phyloP scores from a whole-genome alignment of 345 rosid species.

The Rhizophora mangle region DNA sequence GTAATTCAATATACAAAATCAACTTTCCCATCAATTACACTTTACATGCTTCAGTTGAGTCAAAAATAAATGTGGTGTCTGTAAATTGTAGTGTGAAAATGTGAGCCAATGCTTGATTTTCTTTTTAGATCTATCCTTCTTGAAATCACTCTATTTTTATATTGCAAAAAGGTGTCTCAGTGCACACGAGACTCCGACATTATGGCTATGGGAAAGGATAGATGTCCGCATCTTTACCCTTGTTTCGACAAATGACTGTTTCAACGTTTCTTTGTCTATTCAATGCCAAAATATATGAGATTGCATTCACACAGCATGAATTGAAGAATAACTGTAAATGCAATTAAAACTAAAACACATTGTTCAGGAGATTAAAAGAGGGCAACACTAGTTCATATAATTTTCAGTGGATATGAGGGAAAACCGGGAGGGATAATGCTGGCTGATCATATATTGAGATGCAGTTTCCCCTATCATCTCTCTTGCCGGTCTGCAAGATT shows the following conservation, averaged over 20 bases:
- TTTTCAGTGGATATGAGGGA: constrained; percentile 21
- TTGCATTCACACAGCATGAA: background rate
- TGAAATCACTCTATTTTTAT: too few species aligned
- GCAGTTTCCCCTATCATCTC: constrained; percentile 82
- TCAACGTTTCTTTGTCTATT: background rate
- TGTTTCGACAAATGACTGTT: background rate
- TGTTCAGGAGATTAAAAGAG: constrained; percentile 3
- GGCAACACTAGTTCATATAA: constrained; percentile 11
- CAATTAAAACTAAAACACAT: background rate
- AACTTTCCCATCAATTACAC: background rate
- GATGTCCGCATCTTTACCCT: too few species aligned
- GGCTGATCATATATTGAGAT: constrained; percentile 91
- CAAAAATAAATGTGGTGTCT: too few species aligned
- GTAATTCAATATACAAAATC: background rate
- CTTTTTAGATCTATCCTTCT: too few species aligned
- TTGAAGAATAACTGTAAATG: background rate
- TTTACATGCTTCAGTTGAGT: too few species aligned
- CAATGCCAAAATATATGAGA: background rate
- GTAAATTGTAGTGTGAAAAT: too few species aligned
- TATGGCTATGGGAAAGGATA: too few species aligned
- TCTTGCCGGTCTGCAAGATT: constrained; percentile 94
- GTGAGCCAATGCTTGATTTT: too few species aligned
- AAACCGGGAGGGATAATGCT: constrained; percentile 69
- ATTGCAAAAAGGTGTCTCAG: too few species aligned
- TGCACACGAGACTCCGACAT: too few species aligned